phyloP scores from a whole-genome alignment of 331 rosid species.

The Acacia pycnantha region DNA sequence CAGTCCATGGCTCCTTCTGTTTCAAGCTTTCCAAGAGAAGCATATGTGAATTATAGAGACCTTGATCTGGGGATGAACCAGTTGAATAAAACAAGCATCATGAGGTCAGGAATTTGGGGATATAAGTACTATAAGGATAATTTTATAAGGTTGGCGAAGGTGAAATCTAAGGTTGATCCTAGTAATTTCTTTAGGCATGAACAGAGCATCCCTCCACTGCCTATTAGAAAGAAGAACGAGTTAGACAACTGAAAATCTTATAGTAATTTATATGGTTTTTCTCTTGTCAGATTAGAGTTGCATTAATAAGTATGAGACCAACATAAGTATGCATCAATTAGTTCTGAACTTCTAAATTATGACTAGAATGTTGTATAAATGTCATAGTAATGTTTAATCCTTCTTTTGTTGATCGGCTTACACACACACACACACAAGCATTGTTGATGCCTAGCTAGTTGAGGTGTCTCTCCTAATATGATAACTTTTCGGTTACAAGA shows the following conservation, averaged over 20 bases:
- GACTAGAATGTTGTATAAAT: conserved; percentile 11
- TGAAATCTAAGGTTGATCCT: conserved; percentile 71
- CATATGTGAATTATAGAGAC: conserved; percentile 82
- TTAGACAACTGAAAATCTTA: neutral
- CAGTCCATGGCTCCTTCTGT: conserved; percentile 56
- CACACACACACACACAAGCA: too few relatives aligned
- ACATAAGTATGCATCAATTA: neutral
- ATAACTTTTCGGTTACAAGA: neutral
- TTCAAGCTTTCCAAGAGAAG: conserved; percentile 58
- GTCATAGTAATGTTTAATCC: neutral
- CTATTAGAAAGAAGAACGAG: conserved; percentile 16
- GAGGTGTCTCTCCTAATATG: neutral
- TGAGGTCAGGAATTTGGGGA: conserved; percentile 56
- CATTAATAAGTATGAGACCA: neutral
- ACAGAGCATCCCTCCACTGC: conserved; percentile 65
- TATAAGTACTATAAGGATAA: conserved; percentile 64
- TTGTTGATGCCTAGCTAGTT: too few relatives aligned
- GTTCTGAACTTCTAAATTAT: neutral
- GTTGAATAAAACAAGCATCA: conserved; percentile 27
- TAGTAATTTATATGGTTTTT: neutral
- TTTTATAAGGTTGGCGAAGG: conserved; percentile 48
- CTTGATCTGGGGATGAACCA: conserved; percentile 77
- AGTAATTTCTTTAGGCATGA: conserved; percentile 77
- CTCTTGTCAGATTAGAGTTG: neutral
- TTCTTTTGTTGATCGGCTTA: neutral